Percentiles rank a stretch among this genome's conserved stretches.
These are phyloP conservation scores for Picea engelmannii DNA, from an alignment of 83 land plant species.

Conservation along the genomic window DNA sequence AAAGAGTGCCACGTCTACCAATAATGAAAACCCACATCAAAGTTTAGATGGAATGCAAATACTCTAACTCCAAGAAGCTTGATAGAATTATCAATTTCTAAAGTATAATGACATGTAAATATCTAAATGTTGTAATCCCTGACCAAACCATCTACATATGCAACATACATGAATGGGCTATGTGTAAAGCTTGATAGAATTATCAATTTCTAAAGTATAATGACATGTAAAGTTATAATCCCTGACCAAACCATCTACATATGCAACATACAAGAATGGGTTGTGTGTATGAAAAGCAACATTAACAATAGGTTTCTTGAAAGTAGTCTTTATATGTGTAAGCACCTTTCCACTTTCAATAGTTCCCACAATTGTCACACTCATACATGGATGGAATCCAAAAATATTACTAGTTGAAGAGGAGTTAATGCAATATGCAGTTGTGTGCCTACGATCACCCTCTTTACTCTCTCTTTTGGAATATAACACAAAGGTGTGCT, in stretches of 20 bases:
- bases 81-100: constrained; percentile 88
- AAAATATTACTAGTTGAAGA: too few relatives aligned
- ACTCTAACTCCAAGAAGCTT: constrained; percentile 96
- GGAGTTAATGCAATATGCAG: too few relatives aligned
- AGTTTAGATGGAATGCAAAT: constrained; percentile 92
- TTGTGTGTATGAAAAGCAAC: too few relatives aligned
- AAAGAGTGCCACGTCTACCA: constrained; percentile 87
- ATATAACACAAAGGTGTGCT: too few relatives aligned
- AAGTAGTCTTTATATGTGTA: too few relatives aligned
- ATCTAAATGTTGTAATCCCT: constrained; percentile 94
- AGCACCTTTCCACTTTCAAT: too few relatives aligned
- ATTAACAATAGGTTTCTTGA: too few relatives aligned
- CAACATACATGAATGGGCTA: too few relatives aligned
- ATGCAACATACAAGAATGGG: constrained; percentile 99
- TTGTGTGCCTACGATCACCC: too few relatives aligned
- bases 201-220: constrained; percentile 92
- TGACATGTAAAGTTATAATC: constrained; percentile 92
- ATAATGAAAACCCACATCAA: constrained; percentile 99
- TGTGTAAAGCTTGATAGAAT: constrained; percentile 88
- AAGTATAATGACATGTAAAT: constrained; percentile 86
- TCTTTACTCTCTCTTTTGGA: too few relatives aligned
- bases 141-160: constrained; percentile 91
- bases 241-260: constrained; percentile 89
- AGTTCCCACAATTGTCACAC: too few relatives aligned
- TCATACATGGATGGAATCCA: too few relatives aligned